Evolutionary conservation across 164 flowering plant species (phyloP).

Genomic region (Warburgia ugandensis): DNA sequence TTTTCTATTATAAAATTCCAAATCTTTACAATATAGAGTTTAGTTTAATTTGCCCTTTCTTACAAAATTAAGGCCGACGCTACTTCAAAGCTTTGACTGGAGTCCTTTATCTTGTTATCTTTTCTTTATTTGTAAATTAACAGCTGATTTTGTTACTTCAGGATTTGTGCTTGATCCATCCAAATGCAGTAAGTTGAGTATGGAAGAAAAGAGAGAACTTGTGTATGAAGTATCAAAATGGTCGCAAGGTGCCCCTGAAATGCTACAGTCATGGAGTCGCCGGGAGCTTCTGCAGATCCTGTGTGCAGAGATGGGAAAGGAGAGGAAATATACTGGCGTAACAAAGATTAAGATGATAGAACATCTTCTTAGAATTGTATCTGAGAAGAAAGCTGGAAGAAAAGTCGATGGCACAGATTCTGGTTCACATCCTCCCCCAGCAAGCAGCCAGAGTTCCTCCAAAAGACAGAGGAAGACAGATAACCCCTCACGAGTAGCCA

Average conservation of each 20-base stretch:
- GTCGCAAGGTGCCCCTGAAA: conserved; percentile 59
- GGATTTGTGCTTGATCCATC: conserved; percentile 55
- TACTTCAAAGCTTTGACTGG: no score
- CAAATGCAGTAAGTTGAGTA: conserved; percentile 54
- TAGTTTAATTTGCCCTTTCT: no score
- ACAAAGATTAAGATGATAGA: conserved; percentile 79
- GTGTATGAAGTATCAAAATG: conserved; percentile 64
- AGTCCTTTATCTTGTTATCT: no score
- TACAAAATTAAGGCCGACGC: no score
- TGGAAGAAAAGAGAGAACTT: conserved; percentile 81
- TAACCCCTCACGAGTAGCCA: conserved; percentile 40
- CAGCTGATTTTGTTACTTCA: conserved; percentile 23
- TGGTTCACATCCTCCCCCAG: conserved; percentile 28
- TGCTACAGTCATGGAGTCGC: conserved; percentile 78
- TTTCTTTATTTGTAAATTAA: no score
- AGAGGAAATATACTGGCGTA: conserved; percentile 86
- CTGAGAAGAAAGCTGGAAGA: conserved; percentile 45
- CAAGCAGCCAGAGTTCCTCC: conserved; percentile 24
- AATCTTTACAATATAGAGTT: no score
- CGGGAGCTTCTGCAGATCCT: conserved; percentile 78
- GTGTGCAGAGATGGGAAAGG: conserved; percentile 92
- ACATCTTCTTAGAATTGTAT: conserved; percentile 56
- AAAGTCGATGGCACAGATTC: conserved; percentile 18
- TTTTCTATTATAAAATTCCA: no score
- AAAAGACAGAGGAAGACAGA: conserved; percentile 78